Conservation (phyloP, 2,329 filamentous ascomycete genomes). For the Talaromyces sp. region DNA sequence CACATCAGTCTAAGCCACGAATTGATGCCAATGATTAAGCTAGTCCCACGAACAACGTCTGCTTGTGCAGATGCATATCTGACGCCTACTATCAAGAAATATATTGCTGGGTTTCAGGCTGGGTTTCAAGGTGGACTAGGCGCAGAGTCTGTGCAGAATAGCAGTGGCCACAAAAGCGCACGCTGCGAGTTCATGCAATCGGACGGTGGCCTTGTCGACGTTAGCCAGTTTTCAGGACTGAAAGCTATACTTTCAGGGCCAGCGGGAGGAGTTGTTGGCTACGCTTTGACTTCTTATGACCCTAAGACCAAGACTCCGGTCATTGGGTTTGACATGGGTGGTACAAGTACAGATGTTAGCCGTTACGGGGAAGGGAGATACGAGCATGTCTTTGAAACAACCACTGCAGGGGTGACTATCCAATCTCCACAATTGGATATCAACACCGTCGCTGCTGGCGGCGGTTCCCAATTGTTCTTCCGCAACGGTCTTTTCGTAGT, state of each 20-base stretch:
- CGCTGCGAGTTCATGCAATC: constrained; percentile 95
- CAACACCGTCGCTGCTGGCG: constrained; percentile 85
- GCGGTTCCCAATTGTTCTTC: constrained; percentile 61
- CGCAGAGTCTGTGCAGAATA: constrained; percentile 66
- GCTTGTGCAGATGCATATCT: constrained; percentile 78
- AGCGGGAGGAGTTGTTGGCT: constrained; percentile 89
- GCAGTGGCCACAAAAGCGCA: constrained; percentile 63
- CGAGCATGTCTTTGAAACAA: constrained; percentile 89
- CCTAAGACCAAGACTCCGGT: constrained; percentile 72
- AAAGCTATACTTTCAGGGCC: constrained; percentile 84
- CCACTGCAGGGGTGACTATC: constrained; percentile 82
- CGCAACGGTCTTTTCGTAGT: constrained; percentile 88
- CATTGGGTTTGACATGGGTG: constrained; percentile 92
- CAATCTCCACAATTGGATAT: constrained; percentile 87
- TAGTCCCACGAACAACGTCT: constrained; percentile 70
- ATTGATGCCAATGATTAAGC: constrained; percentile 85
- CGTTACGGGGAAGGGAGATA: constrained; percentile 79
- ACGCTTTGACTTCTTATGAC: constrained; percentile 84
- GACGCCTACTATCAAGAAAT: constrained; percentile 74
- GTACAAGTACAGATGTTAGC: constrained; percentile 85
- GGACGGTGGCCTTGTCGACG: constrained; percentile 62
- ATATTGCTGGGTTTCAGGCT: constrained; percentile 70
- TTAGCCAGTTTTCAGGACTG: constrained; percentile 67
- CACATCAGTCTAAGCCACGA: constrained; percentile 79
- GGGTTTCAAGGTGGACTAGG: constrained; percentile 81